A percentile compares a stretch with the other conserved stretches of the same genome.
phyloP scores from a whole-genome alignment of 1,284 basidiomycete species.

The Tremellales sp. region DNA sequence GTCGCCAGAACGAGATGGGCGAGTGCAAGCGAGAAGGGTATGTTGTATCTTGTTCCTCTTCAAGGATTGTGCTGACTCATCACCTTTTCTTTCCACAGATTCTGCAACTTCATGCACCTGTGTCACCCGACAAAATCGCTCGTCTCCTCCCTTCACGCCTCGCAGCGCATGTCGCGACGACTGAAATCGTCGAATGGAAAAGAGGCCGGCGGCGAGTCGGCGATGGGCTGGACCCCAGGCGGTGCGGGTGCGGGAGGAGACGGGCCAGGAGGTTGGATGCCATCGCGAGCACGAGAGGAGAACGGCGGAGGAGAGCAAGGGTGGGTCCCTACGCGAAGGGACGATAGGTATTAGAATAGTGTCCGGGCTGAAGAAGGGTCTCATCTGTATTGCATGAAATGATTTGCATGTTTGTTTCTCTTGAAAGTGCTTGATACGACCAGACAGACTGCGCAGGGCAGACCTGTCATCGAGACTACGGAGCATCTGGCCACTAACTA shows the following conservation, averaged over 20 bases:
- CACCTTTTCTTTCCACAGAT: too few species aligned
- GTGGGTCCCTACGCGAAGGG: slow-evolving; percentile 15
- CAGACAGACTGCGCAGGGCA: too few species aligned
- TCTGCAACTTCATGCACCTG: slow-evolving; percentile 99
- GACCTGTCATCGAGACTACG: too few species aligned
- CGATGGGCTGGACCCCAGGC: slow-evolving; percentile 42
- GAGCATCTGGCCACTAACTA: too few species aligned
- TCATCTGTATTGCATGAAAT: too few species aligned
- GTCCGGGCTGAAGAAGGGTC: too few species aligned
- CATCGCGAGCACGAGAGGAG: slow-evolving; percentile 5
- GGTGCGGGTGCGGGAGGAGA: slow-evolving; percentile 12
- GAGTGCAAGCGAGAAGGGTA: slow-evolving; percentile 88
- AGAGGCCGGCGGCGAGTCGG: slow-evolving; percentile 16
- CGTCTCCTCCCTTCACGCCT: slow-evolving; percentile 69
- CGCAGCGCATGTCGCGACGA: slow-evolving; percentile 77
- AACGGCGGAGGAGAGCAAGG: slow-evolving; percentile 12
- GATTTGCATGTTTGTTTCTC: too few species aligned
- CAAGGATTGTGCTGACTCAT: slow-evolving; percentile 40
- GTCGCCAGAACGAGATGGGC: slow-evolving; percentile 94
- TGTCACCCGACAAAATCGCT: slow-evolving; percentile 78
- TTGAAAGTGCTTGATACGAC: too few species aligned
- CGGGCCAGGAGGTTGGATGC: slow-evolving; percentile 18
- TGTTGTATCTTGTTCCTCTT: slow-evolving; percentile 19
- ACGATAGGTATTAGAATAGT: too few species aligned
- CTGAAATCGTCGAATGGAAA: slow-evolving; percentile 29